Percentiles rank a stretch among this genome's conserved stretches.
Conservation (phyloP, 73 alveolate species). For the Paramecium bursaria region DNA sequence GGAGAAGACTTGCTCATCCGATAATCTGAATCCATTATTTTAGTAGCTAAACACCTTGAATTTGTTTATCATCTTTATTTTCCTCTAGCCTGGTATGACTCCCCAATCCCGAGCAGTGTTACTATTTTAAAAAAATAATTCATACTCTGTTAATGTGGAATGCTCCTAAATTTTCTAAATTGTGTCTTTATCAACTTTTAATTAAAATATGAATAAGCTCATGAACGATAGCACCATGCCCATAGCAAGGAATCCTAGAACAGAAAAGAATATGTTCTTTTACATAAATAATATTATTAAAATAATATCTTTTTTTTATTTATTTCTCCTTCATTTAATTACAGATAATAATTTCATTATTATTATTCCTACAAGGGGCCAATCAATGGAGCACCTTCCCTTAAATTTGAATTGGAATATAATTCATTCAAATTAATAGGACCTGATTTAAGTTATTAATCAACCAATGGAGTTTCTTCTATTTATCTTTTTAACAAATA, state of each 20-base stretch:
- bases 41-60: constrained; percentile 11
- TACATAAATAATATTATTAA: constrained; percentile 47
- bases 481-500: constrained; percentile 56
- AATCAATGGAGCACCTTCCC: constrained; percentile 48
- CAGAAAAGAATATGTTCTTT: constrained; percentile 28
- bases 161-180: background rate
- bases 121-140: background rate
- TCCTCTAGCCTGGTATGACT: constrained; percentile 37
- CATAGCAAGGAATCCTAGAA: constrained; percentile 17
- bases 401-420: constrained; percentile 1
- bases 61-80: background rate
- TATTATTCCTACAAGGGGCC: too few relatives aligned
- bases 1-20: background rate
- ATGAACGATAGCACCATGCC: constrained; percentile 40
- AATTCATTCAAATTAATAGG: constrained; percentile 32
- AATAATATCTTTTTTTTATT: too few relatives aligned
- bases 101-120: constrained; percentile 47
- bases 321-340: too few relatives aligned
- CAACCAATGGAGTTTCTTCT: constrained; percentile 27
- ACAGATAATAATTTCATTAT: too few relatives aligned
- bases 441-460: constrained; percentile 33
- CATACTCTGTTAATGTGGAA: constrained; percentile 33
- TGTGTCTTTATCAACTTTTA: constrained; percentile 1
- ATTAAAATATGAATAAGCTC: constrained; percentile 1
- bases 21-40: background rate